Evolutionary conservation across 1,284 basidiomycete species (phyloP).

Genomic region (Cutaneotrichosporon daszewskae): DNA sequence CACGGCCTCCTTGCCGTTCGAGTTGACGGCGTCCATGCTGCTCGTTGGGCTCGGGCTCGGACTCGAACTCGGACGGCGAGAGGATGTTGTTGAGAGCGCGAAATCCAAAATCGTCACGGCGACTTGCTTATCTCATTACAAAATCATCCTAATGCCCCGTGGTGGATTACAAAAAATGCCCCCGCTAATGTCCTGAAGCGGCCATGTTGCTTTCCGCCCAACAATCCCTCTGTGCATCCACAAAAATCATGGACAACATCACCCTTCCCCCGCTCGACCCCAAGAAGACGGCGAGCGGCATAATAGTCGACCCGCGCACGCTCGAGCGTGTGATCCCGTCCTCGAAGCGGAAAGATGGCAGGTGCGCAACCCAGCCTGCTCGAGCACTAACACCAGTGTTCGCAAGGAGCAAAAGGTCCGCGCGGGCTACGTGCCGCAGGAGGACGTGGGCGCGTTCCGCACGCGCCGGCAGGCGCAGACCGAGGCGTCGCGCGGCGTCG

Average conservation of each 20-base stretch:
- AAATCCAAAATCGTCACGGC: too few relatives aligned
- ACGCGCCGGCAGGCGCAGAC: conserved; percentile 65
- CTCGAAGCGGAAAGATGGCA: conserved; percentile 74
- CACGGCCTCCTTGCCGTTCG: conserved; percentile 47
- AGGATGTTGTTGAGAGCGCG: too few relatives aligned
- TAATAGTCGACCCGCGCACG: conserved; percentile 72
- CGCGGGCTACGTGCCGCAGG: conserved; percentile 89
- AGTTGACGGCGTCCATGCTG: conserved; percentile 16
- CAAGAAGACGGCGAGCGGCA: conserved; percentile 66
- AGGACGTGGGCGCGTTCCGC: conserved; percentile 81
- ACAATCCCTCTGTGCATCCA: too few relatives aligned
- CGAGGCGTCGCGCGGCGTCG: conserved; percentile 50
- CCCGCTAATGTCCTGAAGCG: too few relatives aligned
- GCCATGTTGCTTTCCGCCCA: too few relatives aligned
- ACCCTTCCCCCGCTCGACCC: conserved; percentile 61
- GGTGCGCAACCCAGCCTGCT: conserved; percentile 57
- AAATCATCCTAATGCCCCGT: too few relatives aligned
- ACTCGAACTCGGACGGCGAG: too few relatives aligned
- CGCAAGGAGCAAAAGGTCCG: conserved; percentile 86
- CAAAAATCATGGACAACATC: background rate
- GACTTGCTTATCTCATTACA: too few relatives aligned
- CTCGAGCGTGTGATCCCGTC: conserved; percentile 83
- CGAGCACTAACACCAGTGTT: conserved; percentile 52
- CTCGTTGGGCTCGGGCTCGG: background rate
- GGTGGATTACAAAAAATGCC: background rate